Evolutionary conservation across 768 basidiomycete species (phyloP).

Genomic region (Suillus variegatus): DNA sequence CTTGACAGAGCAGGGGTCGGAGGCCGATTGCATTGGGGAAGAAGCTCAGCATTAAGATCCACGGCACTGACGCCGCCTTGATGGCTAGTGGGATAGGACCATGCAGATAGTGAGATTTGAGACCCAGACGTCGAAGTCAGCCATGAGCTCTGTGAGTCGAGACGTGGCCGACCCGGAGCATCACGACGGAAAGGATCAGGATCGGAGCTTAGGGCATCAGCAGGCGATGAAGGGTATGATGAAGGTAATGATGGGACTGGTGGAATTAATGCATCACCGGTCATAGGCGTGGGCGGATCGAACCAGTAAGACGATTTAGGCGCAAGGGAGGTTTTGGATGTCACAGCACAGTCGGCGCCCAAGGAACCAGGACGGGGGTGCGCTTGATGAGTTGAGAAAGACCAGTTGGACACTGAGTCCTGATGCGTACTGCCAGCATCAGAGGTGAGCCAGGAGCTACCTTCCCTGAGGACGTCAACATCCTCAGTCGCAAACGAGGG

Average conservation of each 20-base stretch:
- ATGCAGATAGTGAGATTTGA: constrained; percentile 58
- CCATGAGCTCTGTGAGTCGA: constrained; percentile 75
- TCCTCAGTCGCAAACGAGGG: constrained; percentile 73
- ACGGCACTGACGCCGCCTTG: constrained; percentile 37
- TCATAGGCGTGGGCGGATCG: constrained; percentile 45
- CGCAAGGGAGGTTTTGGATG: constrained; percentile 35
- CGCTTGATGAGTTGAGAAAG: constrained; percentile 69
- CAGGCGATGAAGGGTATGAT: constrained; percentile 50
- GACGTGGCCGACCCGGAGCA: constrained; percentile 47
- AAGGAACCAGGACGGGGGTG: constrained; percentile 32
- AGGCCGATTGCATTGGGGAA: constrained; percentile 45
- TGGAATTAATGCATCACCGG: constrained; percentile 47
- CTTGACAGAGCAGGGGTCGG: constrained; percentile 54
- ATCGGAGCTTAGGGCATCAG: constrained; percentile 43
- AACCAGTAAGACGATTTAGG: constrained; percentile 68
- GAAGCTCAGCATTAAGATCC: constrained; percentile 45
- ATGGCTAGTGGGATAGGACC: constrained; percentile 64
- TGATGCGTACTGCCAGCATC: constrained; percentile 51
- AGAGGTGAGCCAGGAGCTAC: constrained; percentile 82
- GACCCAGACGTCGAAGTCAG: constrained; percentile 63
- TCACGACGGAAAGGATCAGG: constrained; percentile 69
- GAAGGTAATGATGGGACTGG: constrained; percentile 60
- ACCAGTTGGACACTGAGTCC: constrained; percentile 68
- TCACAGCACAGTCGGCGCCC: constrained; percentile 22
- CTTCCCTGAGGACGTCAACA: constrained; percentile 70